Evolutionary conservation across 352 stramenopile genomes (phyloP), one percentile per base, ranked within the genome.

Genomic region (Pythium utonaiense): DNA sequence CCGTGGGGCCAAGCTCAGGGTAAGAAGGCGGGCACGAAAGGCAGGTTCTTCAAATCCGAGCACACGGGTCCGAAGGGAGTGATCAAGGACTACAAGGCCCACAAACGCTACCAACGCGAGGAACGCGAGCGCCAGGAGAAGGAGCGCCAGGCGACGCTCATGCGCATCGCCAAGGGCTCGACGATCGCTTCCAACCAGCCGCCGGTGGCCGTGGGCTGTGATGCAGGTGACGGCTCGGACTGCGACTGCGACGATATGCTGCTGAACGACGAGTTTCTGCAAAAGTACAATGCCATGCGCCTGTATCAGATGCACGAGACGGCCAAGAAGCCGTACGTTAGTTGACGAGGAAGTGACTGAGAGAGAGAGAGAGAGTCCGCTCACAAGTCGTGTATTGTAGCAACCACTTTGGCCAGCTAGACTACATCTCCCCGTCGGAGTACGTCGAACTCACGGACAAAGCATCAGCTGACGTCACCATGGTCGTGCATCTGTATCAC

Each of bases 31-130:
- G 64, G 67, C 10, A 69, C 68, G 51, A 61, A 67, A 48, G 69
- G 74, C 13, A 73, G 76, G 6, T 63, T 80, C 63, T 93, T 89
- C 45, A 64, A 54, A 12, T 91, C 85, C 9, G 58, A 71, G 17
- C 77, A 89, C 69, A 93, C 85, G 8, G 85, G 85, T 0, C 85
- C 85, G 8, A 94, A 94, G 66, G 85, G 85, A 24, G 85, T 94
- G 38, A 70, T 91, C 42, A 88, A 78, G 41, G 85, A 94, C 72
- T 91, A 89, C 74, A 89, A 91, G 63, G 75, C 77, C 14, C 74
- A 94, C 67, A 93, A 90, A 53, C 74, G 73, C 31, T 64, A 83
- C 53, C 74, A 80, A 34, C 62, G 58, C 9, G 57, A 90, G 31
- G 77, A 94, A 69, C 77, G 71, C 22, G 28, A 53, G 51, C 73